Evolutionary conservation across 2,329 filamentous ascomycete species (phyloP).

Genomic region (Myrmaecium sp.): DNA sequence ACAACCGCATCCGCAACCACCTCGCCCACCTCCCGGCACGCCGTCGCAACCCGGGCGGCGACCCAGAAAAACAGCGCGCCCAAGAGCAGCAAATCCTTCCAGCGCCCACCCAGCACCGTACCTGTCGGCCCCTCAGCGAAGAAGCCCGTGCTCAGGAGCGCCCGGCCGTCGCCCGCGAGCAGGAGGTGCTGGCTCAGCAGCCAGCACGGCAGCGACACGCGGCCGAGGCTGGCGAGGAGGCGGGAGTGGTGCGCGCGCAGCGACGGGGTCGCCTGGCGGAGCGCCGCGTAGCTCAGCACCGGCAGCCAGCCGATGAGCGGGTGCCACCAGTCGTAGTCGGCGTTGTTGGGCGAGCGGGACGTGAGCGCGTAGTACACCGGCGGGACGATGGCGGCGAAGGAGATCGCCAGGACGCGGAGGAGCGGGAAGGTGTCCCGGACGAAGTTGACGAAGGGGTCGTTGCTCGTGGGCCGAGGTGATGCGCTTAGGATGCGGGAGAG

Average conservation of each 20-base stretch:
- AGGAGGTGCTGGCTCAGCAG: constrained; percentile 45
- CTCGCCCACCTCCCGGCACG: too few species aligned
- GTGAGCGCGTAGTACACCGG: constrained; percentile 19
- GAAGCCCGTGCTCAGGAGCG: constrained; percentile 26
- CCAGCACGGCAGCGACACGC: constrained; percentile 41
- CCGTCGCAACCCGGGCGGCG: constrained; percentile 20
- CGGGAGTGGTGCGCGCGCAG: constrained; percentile 28
- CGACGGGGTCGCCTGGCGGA: constrained; percentile 31
- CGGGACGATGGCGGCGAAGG: constrained; percentile 11
- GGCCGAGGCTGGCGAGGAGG: constrained; percentile 37
- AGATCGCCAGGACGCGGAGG: constrained; percentile 6
- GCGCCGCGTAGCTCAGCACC: constrained; percentile 32
- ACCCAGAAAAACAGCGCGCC: constrained; percentile 27
- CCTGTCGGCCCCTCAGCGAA: constrained; percentile 13
- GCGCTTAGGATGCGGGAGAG: constrained; percentile 9
- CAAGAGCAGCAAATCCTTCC: constrained; percentile 22
- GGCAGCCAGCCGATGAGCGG: constrained; percentile 38
- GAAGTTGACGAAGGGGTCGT: constrained; percentile 9
- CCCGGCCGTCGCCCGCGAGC: constrained; percentile 41
- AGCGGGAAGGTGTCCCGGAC: constrained; percentile 8
- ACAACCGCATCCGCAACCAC: constrained; percentile 19
- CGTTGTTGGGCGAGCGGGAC: constrained; percentile 17
- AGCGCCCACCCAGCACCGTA: constrained; percentile 12
- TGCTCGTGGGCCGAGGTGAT: too few species aligned
- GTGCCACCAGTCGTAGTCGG: constrained; percentile 33